Percentiles rank a stretch among this genome's conserved stretches.
Conservation (phyloP, 139 green algal genomes). For the Chlamydomonas sp. region DNA sequence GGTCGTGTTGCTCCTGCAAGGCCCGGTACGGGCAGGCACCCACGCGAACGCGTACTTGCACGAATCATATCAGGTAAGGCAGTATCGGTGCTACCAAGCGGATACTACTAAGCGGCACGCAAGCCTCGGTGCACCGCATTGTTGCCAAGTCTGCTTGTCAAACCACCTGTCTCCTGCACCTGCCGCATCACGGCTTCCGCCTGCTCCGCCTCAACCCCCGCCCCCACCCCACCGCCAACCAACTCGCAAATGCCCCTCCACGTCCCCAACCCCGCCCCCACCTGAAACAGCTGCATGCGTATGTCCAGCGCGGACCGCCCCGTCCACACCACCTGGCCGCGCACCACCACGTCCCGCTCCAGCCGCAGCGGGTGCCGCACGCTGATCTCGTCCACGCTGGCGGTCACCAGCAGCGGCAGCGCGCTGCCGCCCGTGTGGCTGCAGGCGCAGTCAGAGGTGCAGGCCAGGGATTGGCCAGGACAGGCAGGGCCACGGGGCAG, state of each 20-base stretch:
- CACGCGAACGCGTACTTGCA: too few relatives aligned
- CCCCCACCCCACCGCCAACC: neutral
- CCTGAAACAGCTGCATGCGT: conserved; percentile 70
- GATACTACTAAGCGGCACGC: too few relatives aligned
- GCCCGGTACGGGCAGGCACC: too few relatives aligned
- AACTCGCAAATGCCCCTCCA: neutral
- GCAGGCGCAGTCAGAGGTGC: neutral
- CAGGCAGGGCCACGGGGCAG: neutral
- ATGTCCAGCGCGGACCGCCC: conserved; percentile 83
- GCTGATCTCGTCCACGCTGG: conserved; percentile 76
- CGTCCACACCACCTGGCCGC: conserved; percentile 81
- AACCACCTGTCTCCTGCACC: too few relatives aligned
- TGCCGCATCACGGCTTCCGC: too few relatives aligned
- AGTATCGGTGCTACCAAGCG: too few relatives aligned
- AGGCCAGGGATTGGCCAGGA: neutral
- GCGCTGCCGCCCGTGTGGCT: conserved; percentile 20
- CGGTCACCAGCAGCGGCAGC: conserved; percentile 78
- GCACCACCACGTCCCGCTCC: conserved; percentile 39
- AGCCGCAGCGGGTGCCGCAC: conserved; percentile 51
- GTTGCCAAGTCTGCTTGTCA: too few relatives aligned
- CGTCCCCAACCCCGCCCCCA: neutral
- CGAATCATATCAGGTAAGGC: too few relatives aligned
- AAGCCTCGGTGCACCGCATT: too few relatives aligned
- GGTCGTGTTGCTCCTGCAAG: conserved; percentile 1
- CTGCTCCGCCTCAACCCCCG: neutral